These are phyloP conservation scores for Arabidopsis hybrid DNA, from an alignment of 441 rosid genomes.

Conservation along the genomic window DNA sequence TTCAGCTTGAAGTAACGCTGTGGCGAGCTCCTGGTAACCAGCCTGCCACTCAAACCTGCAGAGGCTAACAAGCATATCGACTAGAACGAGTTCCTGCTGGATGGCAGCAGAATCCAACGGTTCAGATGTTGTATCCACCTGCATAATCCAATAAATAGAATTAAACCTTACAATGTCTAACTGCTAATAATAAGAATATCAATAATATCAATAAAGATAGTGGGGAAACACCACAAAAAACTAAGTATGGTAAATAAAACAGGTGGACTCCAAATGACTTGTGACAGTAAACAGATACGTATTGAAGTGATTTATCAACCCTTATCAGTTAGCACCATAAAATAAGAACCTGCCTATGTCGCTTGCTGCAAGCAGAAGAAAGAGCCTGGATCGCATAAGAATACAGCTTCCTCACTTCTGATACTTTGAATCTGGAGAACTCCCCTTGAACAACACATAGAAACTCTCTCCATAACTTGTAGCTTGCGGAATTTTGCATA, in stretches of 20 bases:
- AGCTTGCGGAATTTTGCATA: slow-evolving; percentile 70
- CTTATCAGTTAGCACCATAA: slow-evolving; percentile 41
- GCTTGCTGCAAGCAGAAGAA: slow-evolving; percentile 78
- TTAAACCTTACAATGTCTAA: slow-evolving; percentile 25
- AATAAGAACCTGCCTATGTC: slow-evolving; percentile 95
- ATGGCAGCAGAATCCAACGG: slow-evolving; percentile 56
- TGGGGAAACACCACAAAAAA: slow-evolving; percentile 9
- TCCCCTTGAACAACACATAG: slow-evolving; percentile 79
- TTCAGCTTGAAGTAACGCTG: slow-evolving; percentile 92
- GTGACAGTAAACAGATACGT: slow-evolving; percentile 18
- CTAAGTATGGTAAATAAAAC: slow-evolving; percentile 16
- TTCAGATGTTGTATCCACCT: slow-evolving; percentile 61
- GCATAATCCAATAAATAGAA: slow-evolving; percentile 46
- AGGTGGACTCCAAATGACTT: slow-evolving; percentile 29
- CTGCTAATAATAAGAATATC: slow-evolving; percentile 22
- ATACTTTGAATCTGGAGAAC: slow-evolving; percentile 94
- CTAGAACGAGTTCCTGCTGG: slow-evolving; percentile 81
- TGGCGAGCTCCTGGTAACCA: slow-evolving; percentile 87
- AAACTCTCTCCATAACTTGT: slow-evolving; percentile 87
- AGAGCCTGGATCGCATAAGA: slow-evolving; percentile 91
- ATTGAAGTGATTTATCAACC: slow-evolving; percentile 30
- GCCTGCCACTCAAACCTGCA: slow-evolving; percentile 97
- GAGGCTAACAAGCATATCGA: slow-evolving; percentile 83
- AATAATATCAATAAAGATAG: slow-evolving; percentile 18
- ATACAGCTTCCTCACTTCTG: slow-evolving; percentile 88